phyloP scores from a whole-genome alignment of 768 basidiomycete genomes.

The Pulveroboletus sp. region DNA sequence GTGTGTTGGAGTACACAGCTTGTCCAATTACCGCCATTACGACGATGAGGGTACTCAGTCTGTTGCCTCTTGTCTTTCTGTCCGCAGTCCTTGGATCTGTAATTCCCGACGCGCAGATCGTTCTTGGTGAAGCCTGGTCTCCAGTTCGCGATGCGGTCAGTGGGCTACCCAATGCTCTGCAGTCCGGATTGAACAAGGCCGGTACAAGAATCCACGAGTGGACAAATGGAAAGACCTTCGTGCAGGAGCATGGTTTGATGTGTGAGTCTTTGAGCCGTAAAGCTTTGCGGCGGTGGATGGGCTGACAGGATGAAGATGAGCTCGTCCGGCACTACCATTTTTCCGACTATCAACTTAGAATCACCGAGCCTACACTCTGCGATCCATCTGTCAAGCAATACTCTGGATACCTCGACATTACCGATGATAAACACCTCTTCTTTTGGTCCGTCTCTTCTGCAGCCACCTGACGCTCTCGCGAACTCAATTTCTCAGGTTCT shows the following conservation, averaged over 20 bases:
- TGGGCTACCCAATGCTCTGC: slow-evolving; percentile 41
- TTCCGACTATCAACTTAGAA: slow-evolving; percentile 52
- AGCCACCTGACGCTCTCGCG: background rate
- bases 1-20: background rate
- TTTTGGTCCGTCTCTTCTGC: slow-evolving; percentile 57
- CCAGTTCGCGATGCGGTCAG: slow-evolving; percentile 22
- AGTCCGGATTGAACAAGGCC: slow-evolving; percentile 36
- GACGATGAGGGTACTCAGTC: slow-evolving; percentile 37
- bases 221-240: slow-evolving; percentile 59
- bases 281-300: background rate
- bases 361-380: slow-evolving; percentile 69
- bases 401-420: slow-evolving; percentile 80
- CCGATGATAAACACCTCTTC: slow-evolving; percentile 77
- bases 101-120: slow-evolving; percentile 40
- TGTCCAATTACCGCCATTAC: slow-evolving; percentile 1
- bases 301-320: slow-evolving; percentile 43
- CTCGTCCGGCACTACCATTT: slow-evolving; percentile 51
- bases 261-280: slow-evolving; percentile 48
- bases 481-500: slow-evolving; percentile 55
- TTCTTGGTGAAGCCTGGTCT: slow-evolving; percentile 33
- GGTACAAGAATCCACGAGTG: slow-evolving; percentile 55
- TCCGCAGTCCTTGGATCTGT: slow-evolving; percentile 36
- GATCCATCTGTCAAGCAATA: slow-evolving; percentile 71
- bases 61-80: slow-evolving; percentile 34
- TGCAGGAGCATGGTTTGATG: slow-evolving; percentile 64